Evolutionary conservation across 148 eudicot species (phyloP).

Genomic region (Fagopyrum tataricum): DNA sequence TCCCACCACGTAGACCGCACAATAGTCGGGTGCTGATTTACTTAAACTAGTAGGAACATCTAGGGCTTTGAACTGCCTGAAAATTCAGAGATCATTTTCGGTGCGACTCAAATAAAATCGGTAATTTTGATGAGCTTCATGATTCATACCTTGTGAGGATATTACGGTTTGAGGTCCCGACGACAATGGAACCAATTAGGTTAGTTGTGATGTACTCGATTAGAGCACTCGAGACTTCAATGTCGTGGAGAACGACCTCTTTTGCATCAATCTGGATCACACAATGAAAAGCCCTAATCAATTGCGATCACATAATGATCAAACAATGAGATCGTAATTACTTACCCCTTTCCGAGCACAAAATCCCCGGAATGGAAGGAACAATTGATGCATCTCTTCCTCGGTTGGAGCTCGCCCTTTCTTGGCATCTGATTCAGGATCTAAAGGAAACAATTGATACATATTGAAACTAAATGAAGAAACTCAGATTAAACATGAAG

Average conservation of each 20-base stretch:
- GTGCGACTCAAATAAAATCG: background rate
- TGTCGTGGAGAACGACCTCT: constrained; percentile 59
- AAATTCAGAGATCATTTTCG: background rate
- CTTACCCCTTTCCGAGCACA: constrained; percentile 92
- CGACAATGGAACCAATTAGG: constrained; percentile 35
- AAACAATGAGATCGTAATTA: constrained; percentile 12
- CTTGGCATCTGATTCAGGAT: constrained; percentile 14
- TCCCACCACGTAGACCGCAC: constrained; percentile 45
- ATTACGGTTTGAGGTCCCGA: constrained; percentile 57
- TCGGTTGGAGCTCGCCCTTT: constrained; percentile 37
- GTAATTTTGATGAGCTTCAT: background rate
- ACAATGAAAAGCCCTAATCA: background rate
- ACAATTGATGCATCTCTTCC: constrained; percentile 50
- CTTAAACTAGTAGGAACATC: constrained; percentile 50
- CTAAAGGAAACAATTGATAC: background rate
- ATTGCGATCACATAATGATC: background rate
- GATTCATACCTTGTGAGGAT: constrained; percentile 36
- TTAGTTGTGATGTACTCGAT: constrained; percentile 31
- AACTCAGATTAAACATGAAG: background rate
- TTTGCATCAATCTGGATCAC: constrained; percentile 39
- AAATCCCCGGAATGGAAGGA: constrained; percentile 64
- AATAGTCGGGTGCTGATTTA: constrained; percentile 51
- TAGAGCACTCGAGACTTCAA: constrained; percentile 45
- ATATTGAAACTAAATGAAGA: background rate
- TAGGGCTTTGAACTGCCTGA: constrained; percentile 45